A percentile compares a stretch with the other conserved stretches of the same genome.
phyloP scores from a whole-genome alignment of 2,329 filamentous ascomycete genomes.

The Trichoderma aggressivum region DNA sequence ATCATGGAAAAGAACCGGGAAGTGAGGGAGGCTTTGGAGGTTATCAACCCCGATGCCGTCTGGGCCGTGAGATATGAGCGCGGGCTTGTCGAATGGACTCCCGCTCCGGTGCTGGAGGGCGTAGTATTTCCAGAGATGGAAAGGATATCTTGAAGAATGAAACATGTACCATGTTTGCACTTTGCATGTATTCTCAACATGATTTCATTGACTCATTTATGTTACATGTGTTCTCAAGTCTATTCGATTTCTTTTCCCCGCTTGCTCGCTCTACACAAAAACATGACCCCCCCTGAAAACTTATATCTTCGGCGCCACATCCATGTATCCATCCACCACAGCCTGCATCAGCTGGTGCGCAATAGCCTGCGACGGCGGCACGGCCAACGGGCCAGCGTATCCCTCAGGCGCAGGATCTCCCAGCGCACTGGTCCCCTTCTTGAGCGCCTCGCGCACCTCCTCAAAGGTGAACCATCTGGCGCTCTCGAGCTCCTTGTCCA shows the following conservation, averaged over 20 bases:
- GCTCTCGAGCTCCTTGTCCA: constrained; percentile 88
- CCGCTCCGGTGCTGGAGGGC: constrained; percentile 43
- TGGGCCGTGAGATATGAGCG: constrained; percentile 62
- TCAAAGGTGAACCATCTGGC: constrained; percentile 85
- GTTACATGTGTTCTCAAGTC: background rate
- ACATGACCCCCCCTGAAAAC: no score
- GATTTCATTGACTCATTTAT: background rate
- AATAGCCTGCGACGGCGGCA: constrained; percentile 87
- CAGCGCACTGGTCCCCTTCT: constrained; percentile 60
- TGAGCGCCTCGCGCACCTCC: constrained; percentile 73
- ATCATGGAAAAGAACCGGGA: constrained; percentile 43
- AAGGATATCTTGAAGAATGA: constrained; percentile 8
- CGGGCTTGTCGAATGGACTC: constrained; percentile 37
- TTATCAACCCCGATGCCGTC: constrained; percentile 69
- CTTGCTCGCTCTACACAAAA: background rate
- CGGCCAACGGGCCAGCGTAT: constrained; percentile 71
- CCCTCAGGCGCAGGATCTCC: constrained; percentile 61
- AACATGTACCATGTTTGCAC: background rate
- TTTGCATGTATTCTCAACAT: background rate
- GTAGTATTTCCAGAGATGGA: constrained; percentile 37
- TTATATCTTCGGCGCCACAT: constrained; percentile 51
- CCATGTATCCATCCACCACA: constrained; percentile 71
- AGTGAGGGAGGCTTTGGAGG: constrained; percentile 57
- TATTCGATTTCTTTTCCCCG: background rate
- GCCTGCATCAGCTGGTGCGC: constrained; percentile 83